Conservation (phyloP, 2,329 filamentous ascomycete genomes). For the Claviceps digitariae region DNA sequence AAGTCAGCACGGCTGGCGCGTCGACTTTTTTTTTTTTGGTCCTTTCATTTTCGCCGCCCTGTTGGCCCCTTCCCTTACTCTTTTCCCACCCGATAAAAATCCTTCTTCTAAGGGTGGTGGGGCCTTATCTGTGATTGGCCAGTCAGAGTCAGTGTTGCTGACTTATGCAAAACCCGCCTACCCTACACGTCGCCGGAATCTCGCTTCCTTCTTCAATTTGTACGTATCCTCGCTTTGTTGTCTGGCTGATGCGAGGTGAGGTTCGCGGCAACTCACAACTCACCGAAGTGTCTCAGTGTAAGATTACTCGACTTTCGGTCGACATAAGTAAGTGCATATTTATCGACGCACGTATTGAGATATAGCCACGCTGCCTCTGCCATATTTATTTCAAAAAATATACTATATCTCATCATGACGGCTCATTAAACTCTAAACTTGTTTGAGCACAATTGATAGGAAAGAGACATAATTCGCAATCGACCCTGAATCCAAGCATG, state of each 20-base stretch:
- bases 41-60: constrained; percentile 1
- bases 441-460: background rate
- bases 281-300: background rate
- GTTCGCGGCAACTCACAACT: background rate
- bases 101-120: background rate
- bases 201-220: background rate
- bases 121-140: constrained; percentile 5
- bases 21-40: constrained; percentile 11
- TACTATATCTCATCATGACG: background rate
- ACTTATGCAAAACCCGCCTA: background rate
- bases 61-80: constrained; percentile 8
- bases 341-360: background rate
- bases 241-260: too few relatives aligned
- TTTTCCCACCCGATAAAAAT: constrained; percentile 6
- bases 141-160: background rate
- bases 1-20: constrained; percentile 7
- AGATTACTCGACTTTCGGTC: background rate
- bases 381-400: background rate
- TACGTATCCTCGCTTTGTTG: too few relatives aligned
- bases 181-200: background rate
- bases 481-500: background rate
- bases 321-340: too few relatives aligned
- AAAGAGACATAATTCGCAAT: background rate
- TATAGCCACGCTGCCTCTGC: background rate
- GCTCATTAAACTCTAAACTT: background rate